phyloP scores from a whole-genome alignment of 2,329 filamentous ascomycete species.

The Phyllosticta citrichinensis region DNA sequence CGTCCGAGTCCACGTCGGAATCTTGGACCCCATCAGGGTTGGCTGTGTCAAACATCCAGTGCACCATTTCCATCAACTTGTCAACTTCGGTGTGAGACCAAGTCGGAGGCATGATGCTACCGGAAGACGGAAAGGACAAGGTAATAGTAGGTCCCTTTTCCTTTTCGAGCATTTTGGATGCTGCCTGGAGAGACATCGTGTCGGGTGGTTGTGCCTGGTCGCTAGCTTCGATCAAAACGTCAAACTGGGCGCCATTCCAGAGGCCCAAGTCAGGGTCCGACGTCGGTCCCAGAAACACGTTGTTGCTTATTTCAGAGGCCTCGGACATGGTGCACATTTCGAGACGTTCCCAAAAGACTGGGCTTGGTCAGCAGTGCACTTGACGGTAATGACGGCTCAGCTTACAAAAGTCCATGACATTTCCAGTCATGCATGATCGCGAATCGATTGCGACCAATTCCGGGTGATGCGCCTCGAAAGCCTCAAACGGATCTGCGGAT shows the following conservation, averaged over 20 bases:
- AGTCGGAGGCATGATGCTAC: conserved; percentile 77
- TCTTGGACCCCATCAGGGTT: conserved; percentile 40
- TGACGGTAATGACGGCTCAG: conserved; percentile 10
- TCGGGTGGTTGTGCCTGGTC: conserved; percentile 73
- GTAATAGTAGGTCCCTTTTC: conserved; percentile 38
- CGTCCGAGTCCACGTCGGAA: conserved; percentile 19
- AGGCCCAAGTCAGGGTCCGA: conserved; percentile 53
- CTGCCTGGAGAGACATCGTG: conserved; percentile 51
- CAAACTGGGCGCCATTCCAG: conserved; percentile 51
- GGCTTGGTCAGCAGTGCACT: neutral
- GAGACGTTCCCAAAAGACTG: conserved; percentile 67
- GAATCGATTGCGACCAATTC: conserved; percentile 69
- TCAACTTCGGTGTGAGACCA: conserved; percentile 78
- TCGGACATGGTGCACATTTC: conserved; percentile 94
- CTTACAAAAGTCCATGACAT: conserved; percentile 73
- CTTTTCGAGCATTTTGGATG: conserved; percentile 47
- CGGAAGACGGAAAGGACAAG: conserved; percentile 84
- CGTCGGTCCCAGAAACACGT: conserved; percentile 84
- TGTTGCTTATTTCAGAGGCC: conserved; percentile 77
- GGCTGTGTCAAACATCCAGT: conserved; percentile 79
- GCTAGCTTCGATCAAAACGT: conserved; percentile 79
- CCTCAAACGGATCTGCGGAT: conserved; percentile 48
- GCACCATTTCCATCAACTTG: conserved; percentile 73
- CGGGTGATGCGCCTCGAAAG: conserved; percentile 60
- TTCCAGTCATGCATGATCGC: conserved; percentile 59